Percentiles rank a stretch among this genome's conserved stretches.
These are phyloP conservation scores for Acer saccharum DNA, from an alignment of 345 rosid genomes.

Conservation along the genomic window DNA sequence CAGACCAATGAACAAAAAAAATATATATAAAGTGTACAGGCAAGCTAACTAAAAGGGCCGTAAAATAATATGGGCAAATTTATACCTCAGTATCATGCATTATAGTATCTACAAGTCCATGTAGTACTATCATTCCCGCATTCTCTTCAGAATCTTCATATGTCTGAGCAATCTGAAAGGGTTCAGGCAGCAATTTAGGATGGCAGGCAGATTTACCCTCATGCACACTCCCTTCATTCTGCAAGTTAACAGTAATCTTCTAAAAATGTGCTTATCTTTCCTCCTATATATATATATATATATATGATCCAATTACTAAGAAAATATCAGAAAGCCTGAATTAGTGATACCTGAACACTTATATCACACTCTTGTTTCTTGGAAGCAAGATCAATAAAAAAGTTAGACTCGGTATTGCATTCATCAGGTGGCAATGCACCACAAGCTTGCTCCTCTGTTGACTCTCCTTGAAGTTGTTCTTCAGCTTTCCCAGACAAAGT, in stretches of 20 bases:
- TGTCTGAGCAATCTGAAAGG: constrained; percentile 23
- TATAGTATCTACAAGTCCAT: constrained; percentile 22
- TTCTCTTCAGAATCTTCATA: constrained; percentile 26
- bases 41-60: neutral
- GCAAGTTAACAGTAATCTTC: neutral
- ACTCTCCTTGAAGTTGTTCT: constrained; percentile 7
- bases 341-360: constrained; percentile 34
- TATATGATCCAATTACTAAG: neutral
- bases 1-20: neutral
- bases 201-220: constrained; percentile 16
- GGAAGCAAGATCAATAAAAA: constrained; percentile 20
- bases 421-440: constrained; percentile 21
- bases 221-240: constrained; percentile 12
- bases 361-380: constrained; percentile 27
- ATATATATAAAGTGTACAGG: neutral
- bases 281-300: neutral
- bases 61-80: neutral
- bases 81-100: constrained; percentile 45
- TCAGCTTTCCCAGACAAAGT: constrained; percentile 20
- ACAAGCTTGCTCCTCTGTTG: constrained; percentile 18
- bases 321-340: neutral
- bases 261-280: constrained; percentile 1
- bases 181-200: constrained; percentile 17
- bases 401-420: constrained; percentile 26
- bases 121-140: constrained; percentile 4